Base-by-base conservation (phyloP, 768 basidiomycete genomes). In the Amanita rubescens region DNA sequence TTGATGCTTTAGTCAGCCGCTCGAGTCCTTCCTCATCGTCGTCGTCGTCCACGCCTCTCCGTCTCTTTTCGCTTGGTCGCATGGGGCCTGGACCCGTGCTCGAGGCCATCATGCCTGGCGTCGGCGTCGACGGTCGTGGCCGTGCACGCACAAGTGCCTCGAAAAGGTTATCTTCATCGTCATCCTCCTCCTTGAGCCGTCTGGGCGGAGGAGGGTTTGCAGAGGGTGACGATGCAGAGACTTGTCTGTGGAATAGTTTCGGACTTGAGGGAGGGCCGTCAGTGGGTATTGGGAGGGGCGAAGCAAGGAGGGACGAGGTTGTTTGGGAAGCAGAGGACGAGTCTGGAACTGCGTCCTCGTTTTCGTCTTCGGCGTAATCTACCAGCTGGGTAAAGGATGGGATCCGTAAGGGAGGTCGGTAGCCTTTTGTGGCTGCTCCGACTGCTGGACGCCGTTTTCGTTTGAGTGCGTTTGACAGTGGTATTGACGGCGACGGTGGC, bases 331-430 rank as follows among this genome's bases (percentile, higher is more conserved):
- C 15, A 33, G 42, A 49, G 41, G 42, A 37, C 20, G 33, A 34
- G 30, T 51, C 55, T 30, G 33, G 39, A 7, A 35, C 52, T 32
- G 55, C 58, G 7, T 67, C 64, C 22, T 80, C 80, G 39, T 86
- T 84, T 17, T 86, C 86, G 42, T 90, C 87, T 24, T 87, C 89
- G 19, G 73, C 81, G 63, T 92, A 91, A 62, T 90, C 90, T 27
- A 88, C 77, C 48, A 92, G 71, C n/a, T 79, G 72, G 20, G 75
- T 74, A 10, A 87, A 68, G 20, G 76, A 69, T 20, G 81, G 81
- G 5, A 77, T 71, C 44, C 77, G 78, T 50, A 80, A 69, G 30
- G 70, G 76, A 53, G 69, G 75, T 53, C 78, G 73, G 52, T 77
- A 72, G 6, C 72, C 70, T 60, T 76, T 79, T 27, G 75, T 67